phyloP scores from a whole-genome alignment of 352 stramenopile species.

The Phytopythium chamaehyphon region DNA sequence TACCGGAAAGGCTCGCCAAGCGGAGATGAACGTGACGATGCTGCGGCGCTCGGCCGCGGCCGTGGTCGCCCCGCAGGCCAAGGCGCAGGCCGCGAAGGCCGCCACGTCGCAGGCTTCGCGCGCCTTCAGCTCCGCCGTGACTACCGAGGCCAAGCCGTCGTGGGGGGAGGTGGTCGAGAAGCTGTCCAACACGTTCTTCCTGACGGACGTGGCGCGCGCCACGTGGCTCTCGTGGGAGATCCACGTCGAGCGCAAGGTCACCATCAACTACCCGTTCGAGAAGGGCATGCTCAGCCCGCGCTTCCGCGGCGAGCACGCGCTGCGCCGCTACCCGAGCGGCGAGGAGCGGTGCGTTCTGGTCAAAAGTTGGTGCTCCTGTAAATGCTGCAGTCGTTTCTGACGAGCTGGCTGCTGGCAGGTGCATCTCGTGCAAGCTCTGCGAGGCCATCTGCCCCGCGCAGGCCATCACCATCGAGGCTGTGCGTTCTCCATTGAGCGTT shows the following conservation, averaged over 20 bases:
- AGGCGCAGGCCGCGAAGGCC: too few species aligned
- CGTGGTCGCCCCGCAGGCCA: slow-evolving; percentile 24
- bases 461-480: slow-evolving; percentile 99
- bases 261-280: slow-evolving; percentile 99
- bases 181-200: slow-evolving; percentile 80
- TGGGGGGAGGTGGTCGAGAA: slow-evolving; percentile 77
- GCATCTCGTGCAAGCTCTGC: slow-evolving; percentile 99
- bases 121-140: slow-evolving; percentile 26
- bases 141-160: slow-evolving; percentile 46
- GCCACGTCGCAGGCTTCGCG: slow-evolving; percentile 12
- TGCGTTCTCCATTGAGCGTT: too few species aligned
- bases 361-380: too few species aligned
- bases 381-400: too few species aligned
- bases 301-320: slow-evolving; percentile 98
- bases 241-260: slow-evolving; percentile 91
- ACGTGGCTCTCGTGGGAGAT: slow-evolving; percentile 80
- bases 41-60: slow-evolving; percentile 55
- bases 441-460: slow-evolving; percentile 99
- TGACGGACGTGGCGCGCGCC: slow-evolving; percentile 74
- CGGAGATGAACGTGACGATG: slow-evolving; percentile 42
- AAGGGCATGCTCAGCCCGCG: slow-evolving; percentile 95
- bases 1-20: slow-evolving; percentile 14
- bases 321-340: slow-evolving; percentile 98
- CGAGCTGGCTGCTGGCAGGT: slow-evolving; percentile 43
- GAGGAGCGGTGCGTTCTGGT: slow-evolving; percentile 96